These are phyloP conservation scores for Echinosophora koreensis DNA, from an alignment of 306 rosid genomes.

Conservation along the genomic window DNA sequence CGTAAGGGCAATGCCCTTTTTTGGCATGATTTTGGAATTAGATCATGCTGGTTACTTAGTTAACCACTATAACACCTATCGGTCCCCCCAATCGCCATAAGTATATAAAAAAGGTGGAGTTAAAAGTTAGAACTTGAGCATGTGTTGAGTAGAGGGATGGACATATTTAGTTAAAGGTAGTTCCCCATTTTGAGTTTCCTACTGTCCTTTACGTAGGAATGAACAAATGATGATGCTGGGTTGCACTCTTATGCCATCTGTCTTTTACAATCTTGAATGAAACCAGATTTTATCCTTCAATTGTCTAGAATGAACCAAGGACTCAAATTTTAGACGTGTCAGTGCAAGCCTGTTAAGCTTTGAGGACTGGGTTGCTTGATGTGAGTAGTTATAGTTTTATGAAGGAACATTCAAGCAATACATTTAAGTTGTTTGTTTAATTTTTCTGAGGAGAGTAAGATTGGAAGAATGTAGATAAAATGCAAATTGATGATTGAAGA, in stretches of 20 bases:
- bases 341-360: neutral
- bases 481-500: slow-evolving; percentile 29
- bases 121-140: slow-evolving; percentile 21
- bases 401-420: slow-evolving; percentile 26
- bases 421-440: neutral
- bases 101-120: slow-evolving; percentile 21
- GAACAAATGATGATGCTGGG: slow-evolving; percentile 1
- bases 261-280: slow-evolving; percentile 3
- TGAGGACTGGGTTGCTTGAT: neutral
- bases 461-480: slow-evolving; percentile 1
- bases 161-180: neutral
- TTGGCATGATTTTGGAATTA: slow-evolving; percentile 24
- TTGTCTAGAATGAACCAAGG: slow-evolving; percentile 11
- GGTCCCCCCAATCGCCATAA: slow-evolving; percentile 11
- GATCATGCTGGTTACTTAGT: slow-evolving; percentile 21
- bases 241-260: slow-evolving; percentile 21
- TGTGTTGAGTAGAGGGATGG: slow-evolving; percentile 7
- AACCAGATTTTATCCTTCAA: slow-evolving; percentile 18
- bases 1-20: neutral
- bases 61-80: slow-evolving; percentile 14
- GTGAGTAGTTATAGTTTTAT: slow-evolving; percentile 22
- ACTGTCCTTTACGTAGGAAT: slow-evolving; percentile 4
- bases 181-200: neutral
- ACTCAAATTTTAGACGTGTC: neutral
- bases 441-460: neutral